Conservation (phyloP, 345 rosid species). For the Brassica nigra region DNA sequence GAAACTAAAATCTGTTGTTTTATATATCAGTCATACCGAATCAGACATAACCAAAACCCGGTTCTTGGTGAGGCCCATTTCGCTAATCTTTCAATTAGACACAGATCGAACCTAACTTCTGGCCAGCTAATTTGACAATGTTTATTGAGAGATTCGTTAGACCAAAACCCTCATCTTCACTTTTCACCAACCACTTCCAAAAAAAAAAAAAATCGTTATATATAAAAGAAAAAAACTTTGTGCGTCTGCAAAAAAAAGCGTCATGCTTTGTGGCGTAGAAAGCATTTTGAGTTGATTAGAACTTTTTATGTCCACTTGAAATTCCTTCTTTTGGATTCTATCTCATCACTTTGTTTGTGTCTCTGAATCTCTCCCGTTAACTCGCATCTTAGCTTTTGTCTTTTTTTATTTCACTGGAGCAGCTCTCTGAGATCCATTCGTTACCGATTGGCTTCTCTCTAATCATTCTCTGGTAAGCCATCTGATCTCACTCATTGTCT, state of each 20-base stretch:
- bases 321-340: slow-evolving; percentile 15
- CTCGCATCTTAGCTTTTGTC: slow-evolving; percentile 5
- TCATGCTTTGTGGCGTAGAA: slow-evolving; percentile 31
- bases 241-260: slow-evolving; percentile 16
- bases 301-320: slow-evolving; percentile 40
- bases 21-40: not conserved
- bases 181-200: slow-evolving; percentile 28
- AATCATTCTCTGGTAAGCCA: slow-evolving; percentile 30
- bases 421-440: slow-evolving; percentile 35
- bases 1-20: not conserved
- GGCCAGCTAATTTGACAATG: not conserved
- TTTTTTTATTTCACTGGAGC: not conserved
- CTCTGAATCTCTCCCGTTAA: slow-evolving; percentile 20
- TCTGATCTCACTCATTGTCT: not conserved
- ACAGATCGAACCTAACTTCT: not conserved
- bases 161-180: not conserved
- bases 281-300: slow-evolving; percentile 13
- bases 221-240: not conserved
- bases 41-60: not conserved
- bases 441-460: not conserved
- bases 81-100: not conserved
- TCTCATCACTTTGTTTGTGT: slow-evolving; percentile 38
- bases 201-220: not conserved
- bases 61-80: not conserved
- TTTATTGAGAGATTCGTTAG: not conserved